phyloP scores from a whole-genome alignment of 768 basidiomycete genomes.

The Lanmaoa pseudosensibilis region DNA sequence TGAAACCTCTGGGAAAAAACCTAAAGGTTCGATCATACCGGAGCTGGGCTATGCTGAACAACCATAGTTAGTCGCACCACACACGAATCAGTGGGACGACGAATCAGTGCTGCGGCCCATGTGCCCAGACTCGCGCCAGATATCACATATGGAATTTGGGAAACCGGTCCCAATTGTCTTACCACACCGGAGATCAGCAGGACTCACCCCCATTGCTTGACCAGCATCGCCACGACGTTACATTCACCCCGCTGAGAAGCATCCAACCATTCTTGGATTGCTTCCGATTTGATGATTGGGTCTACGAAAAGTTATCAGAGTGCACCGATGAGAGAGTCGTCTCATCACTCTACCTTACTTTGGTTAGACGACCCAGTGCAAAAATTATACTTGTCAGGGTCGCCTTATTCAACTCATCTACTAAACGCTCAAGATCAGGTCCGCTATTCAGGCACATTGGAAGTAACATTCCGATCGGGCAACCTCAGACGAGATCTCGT shows the following conservation, averaged over 20 bases:
- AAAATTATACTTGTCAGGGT: conserved; percentile 28
- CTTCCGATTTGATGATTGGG: conserved; percentile 22
- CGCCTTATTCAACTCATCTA: conserved; percentile 17
- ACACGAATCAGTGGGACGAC: conserved; percentile 2
- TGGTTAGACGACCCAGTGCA: conserved; percentile 29
- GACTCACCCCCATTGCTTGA: conserved; percentile 6
- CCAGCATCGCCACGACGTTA: conserved; percentile 28
- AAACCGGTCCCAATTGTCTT: conserved; percentile 23
- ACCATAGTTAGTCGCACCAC: conserved; percentile 18
- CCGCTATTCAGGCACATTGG: conserved; percentile 33
- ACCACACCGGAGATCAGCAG: conserved; percentile 14
- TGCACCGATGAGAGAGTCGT: conserved; percentile 19
- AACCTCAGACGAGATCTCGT: conserved; percentile 31
- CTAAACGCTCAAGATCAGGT: conserved; percentile 29
- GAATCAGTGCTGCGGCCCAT: neutral
- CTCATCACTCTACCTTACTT: conserved; percentile 27
- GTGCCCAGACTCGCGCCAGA: conserved; percentile 8
- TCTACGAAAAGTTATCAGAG: conserved; percentile 16
- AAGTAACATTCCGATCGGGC: conserved; percentile 25
- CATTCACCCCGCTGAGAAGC: conserved; percentile 11
- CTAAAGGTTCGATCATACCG: conserved; percentile 32
- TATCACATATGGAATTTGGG: conserved; percentile 6
- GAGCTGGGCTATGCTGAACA: conserved; percentile 30
- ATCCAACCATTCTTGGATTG: conserved; percentile 16
- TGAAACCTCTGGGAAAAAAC: conserved; percentile 16